Evolutionary conservation across 805 yeast genomes (phyloP).

Genomic region (Starmera caribaea): DNA sequence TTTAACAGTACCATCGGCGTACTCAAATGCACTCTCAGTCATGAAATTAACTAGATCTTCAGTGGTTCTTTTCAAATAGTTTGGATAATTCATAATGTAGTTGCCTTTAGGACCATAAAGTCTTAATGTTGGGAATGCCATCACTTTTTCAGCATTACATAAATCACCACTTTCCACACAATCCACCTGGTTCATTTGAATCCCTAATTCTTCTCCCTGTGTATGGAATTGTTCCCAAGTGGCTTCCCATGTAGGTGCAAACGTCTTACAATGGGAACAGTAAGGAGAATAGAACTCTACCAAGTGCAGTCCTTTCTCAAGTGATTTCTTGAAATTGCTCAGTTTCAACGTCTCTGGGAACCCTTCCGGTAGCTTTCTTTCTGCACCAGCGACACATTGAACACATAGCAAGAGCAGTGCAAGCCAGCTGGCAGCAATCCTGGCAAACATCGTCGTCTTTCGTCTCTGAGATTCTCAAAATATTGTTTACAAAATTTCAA

Average conservation of each 20-base stretch:
- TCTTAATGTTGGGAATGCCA: slow-evolving; percentile 60
- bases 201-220: slow-evolving; percentile 33
- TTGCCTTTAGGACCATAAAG: slow-evolving; percentile 53
- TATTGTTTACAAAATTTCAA: too few species aligned
- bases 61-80: slow-evolving; percentile 31
- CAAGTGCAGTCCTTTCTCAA: slow-evolving; percentile 52
- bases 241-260: slow-evolving; percentile 79
- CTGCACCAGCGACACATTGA: too few species aligned
- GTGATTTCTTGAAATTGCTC: slow-evolving; percentile 38
- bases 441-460: too few species aligned
- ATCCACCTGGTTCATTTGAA: slow-evolving; percentile 68
- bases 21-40: slow-evolving; percentile 41
- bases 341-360: slow-evolving; percentile 43
- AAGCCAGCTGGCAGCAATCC: too few species aligned
- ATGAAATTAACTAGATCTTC: slow-evolving; percentile 45
- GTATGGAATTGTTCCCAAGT: slow-evolving; percentile 42
- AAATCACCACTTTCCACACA: slow-evolving; percentile 84
- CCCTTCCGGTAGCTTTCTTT: slow-evolving; percentile 1
- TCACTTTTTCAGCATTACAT: slow-evolving; percentile 57
- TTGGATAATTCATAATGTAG: slow-evolving; percentile 37
- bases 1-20: slow-evolving; percentile 26
- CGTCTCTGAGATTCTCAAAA: too few species aligned
- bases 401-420: neutral
- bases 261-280: slow-evolving; percentile 68
- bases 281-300: slow-evolving; percentile 89